Conservation (phyloP, 805 yeast genomes). For the Starmerella riodocensis region DNA sequence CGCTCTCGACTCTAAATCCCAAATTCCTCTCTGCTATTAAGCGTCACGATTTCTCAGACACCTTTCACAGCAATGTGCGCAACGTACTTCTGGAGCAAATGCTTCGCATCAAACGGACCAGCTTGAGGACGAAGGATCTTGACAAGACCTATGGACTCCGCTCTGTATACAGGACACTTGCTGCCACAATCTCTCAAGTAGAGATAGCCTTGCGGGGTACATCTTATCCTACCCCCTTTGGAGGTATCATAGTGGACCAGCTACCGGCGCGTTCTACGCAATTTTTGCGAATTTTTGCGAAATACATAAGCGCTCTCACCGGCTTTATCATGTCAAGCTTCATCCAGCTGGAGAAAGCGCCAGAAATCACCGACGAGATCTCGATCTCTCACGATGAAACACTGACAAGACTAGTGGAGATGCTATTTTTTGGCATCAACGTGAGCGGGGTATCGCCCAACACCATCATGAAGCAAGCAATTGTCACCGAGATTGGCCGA, state of each 20-base stretch:
- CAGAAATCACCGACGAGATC: slow-evolving; percentile 1
- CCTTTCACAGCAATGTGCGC: slow-evolving; percentile 11
- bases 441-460: slow-evolving; percentile 6
- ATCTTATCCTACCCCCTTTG: slow-evolving; percentile 21
- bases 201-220: slow-evolving; percentile 20
- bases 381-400: slow-evolving; percentile 3
- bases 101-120: slow-evolving; percentile 9
- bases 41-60: slow-evolving; percentile 8
- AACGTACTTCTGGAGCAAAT: slow-evolving; percentile 15
- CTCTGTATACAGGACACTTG: slow-evolving; percentile 7
- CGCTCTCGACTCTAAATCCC: slow-evolving; percentile 5
- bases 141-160: slow-evolving; percentile 12
- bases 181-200: slow-evolving; percentile 10
- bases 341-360: slow-evolving; percentile 7
- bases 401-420: slow-evolving; percentile 8
- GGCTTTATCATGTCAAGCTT: slow-evolving; percentile 12
- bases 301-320: slow-evolving; percentile 15
- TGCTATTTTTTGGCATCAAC: slow-evolving; percentile 11
- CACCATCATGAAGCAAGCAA: slow-evolving; percentile 6
- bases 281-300: slow-evolving; percentile 18
- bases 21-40: slow-evolving; percentile 7
- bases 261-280: slow-evolving; percentile 16
- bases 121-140: background rate
- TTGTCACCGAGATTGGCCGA: slow-evolving; percentile 8
- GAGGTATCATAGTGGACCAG: slow-evolving; percentile 40